Base-by-base conservation (phyloP, 495 filamentous ascomycete genomes). In the Talaromyces stipitatus region DNA sequence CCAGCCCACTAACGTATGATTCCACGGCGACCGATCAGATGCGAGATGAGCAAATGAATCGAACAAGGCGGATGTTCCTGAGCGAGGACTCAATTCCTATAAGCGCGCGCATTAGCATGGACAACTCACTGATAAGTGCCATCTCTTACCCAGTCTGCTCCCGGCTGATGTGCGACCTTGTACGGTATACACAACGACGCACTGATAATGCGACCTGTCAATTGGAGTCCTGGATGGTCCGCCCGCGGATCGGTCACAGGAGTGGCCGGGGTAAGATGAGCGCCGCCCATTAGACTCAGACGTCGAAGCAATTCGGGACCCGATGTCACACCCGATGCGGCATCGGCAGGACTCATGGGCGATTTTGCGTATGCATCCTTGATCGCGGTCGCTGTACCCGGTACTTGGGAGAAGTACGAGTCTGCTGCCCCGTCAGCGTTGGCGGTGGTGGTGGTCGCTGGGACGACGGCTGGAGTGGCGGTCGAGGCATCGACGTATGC, bases 1-100 rank as follows among this genome's bases (percentile, higher is more conserved):
- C 92, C 92, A 97, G 18, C 87, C 91, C 50, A 97, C 86, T 1
- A 96, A 76, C 0, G 85, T 90, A 72, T 95, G 91, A 62, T 88
- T 86, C 90, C 90, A 97, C 20, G 81, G 79, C 7, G 83, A 81
- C 22, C 86, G 76, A 41, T 86, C 72, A 5, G 90, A 90, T 7
- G 88, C 88, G 23, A 97, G 81, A 69, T 92, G 85, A 16, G 85
- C 83, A 63, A 97, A 87, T 28, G 89, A 87, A 67, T 96, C 91
- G 69, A 92, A 92, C 23, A 97, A 77, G 18, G 92, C 89, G 4
- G 92, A 95, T 33, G 89, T 89, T 52, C 92, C 92, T 28, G 85
- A 84, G 45, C 91, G 88, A 57, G 85, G 73, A 63, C 82, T 84
- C 58, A 95, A 71, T 66, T 86, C 82, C 87, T 89, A 66, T 29